Evolutionary conservation across 768 basidiomycete genomes (phyloP).

Genomic region (Kwoniella sp.): DNA sequence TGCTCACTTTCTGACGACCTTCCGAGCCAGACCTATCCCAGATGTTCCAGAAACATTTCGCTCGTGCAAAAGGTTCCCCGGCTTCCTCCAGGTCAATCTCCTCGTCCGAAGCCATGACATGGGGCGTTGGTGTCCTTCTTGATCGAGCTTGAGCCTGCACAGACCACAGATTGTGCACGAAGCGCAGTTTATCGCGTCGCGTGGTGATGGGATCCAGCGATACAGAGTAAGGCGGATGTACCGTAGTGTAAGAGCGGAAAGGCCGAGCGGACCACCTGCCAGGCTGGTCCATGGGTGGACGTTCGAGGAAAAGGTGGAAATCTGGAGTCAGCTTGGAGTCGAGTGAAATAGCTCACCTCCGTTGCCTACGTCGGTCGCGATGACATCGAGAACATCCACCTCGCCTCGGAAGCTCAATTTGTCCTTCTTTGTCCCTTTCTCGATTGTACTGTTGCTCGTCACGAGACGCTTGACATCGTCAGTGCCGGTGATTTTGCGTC

Average conservation of each 20-base stretch:
- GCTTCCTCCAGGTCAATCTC: conserved; percentile 58
- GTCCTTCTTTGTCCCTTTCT: conserved; percentile 60
- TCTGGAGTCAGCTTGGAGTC: conserved; percentile 55
- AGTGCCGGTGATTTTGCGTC: conserved; percentile 54
- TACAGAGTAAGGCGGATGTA: conserved; percentile 65
- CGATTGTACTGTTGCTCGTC: conserved; percentile 59
- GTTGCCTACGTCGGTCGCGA: conserved; percentile 71
- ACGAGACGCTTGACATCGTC: conserved; percentile 58
- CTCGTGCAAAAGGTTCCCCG: conserved; percentile 29
- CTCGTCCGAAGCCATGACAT: conserved; percentile 63
- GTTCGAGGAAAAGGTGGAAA: conserved; percentile 78
- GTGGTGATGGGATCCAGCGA: conserved; percentile 65
- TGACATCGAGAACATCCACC: conserved; percentile 76
- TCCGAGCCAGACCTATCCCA: conserved; percentile 62
- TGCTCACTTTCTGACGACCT: conserved; percentile 67
- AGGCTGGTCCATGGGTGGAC: conserved; percentile 70
- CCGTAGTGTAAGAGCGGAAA: conserved; percentile 72
- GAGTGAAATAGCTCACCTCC: conserved; percentile 58
- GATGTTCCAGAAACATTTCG: conserved; percentile 82
- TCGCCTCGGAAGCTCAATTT: conserved; percentile 80
- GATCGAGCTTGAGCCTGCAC: conserved; percentile 74
- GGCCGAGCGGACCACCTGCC: conserved; percentile 85
- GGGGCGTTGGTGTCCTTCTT: conserved; percentile 62
- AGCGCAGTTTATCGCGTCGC: conserved; percentile 68
- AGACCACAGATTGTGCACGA: conserved; percentile 83